Percentiles rank a stretch among this genome's conserved stretches.
These are phyloP conservation scores for Fraxinus paxiana DNA, from an alignment of 305 asterid species.

Conservation along the genomic window DNA sequence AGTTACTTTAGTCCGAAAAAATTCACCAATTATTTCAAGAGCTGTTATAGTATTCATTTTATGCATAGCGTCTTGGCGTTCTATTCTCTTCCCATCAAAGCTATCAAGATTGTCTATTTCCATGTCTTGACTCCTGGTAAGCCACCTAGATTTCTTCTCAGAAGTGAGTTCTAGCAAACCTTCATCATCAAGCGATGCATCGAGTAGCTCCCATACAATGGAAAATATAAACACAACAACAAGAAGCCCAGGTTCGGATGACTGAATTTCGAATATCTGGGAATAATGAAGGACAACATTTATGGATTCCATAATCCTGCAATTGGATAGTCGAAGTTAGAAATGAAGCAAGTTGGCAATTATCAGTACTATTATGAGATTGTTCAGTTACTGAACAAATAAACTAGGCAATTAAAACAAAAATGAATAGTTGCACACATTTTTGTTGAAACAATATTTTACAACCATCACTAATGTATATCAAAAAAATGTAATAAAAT, in stretches of 20 bases:
- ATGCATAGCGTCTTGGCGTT: conserved; percentile 56
- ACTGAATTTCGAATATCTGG: conserved; percentile 49
- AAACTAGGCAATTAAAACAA: conserved; percentile 13
- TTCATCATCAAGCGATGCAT: conserved; percentile 90
- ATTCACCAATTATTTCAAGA: conserved; percentile 75
- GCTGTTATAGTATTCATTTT: conserved; percentile 71
- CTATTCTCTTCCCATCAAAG: conserved; percentile 57
- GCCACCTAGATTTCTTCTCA: conserved; percentile 81
- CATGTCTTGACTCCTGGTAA: conserved; percentile 61
- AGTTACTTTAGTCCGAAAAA: conserved; percentile 60
- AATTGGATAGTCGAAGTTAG: conserved; percentile 26
- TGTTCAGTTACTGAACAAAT: neutral
- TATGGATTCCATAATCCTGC: conserved; percentile 86
- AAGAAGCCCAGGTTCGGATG: conserved; percentile 69
- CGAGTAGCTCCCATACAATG: conserved; percentile 76
- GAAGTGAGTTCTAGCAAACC: conserved; percentile 61
- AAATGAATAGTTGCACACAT: neutral
- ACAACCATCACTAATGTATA: conserved; percentile 6
- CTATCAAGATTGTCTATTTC: conserved; percentile 58
- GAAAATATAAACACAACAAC: conserved; percentile 63
- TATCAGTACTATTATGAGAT: conserved; percentile 14
- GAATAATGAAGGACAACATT: conserved; percentile 56
- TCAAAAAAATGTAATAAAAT: neutral
- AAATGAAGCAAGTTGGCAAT: conserved; percentile 11
- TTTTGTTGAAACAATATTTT: conserved; percentile 11